A percentile compares a stretch with the other conserved stretches of the same genome.
Evolutionary conservation across 257 asterid species (phyloP).

Genomic region (Orobanche coerulescens): DNA sequence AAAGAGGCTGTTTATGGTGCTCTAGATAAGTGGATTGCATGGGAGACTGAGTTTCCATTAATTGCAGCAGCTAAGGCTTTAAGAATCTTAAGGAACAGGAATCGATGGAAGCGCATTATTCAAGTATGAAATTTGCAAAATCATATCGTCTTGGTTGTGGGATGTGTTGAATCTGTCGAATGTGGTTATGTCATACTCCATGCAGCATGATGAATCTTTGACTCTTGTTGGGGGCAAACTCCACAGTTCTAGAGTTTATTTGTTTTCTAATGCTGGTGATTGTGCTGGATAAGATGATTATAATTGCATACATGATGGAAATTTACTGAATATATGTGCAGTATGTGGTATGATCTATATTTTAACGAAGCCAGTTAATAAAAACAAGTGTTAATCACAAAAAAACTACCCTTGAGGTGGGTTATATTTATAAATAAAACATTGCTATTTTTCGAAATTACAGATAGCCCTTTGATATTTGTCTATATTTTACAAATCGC

Average conservation of each 20-base stretch:
- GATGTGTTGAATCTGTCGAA: too few species aligned
- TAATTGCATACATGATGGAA: too few species aligned
- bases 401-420: too few species aligned
- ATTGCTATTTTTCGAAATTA: too few species aligned
- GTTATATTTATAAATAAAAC: too few species aligned
- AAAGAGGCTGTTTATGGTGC: conserved; percentile 77
- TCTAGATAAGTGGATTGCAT: conserved; percentile 79
- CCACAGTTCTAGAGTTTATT: neutral
- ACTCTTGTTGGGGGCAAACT: neutral
- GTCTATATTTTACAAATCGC: too few species aligned
- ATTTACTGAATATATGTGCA: neutral
- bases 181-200: neutral
- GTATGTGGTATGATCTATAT: neutral
- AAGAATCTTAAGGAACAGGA: conserved; percentile 57
- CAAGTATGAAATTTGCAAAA: conserved; percentile 41
- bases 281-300: neutral
- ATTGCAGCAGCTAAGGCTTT: conserved; percentile 93
- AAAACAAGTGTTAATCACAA: too few species aligned
- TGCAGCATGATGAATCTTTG: conserved; percentile 5
- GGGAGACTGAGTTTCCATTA: conserved; percentile 92
- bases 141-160: neutral
- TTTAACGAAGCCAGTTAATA: neutral
- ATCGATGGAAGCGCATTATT: conserved; percentile 67
- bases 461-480: too few species aligned
- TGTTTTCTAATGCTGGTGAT: neutral